A percentile compares a stretch with the other conserved stretches of the same genome.
Evolutionary conservation across 2,329 filamentous ascomycete genomes (phyloP).

Genomic region (Dactylellina sp.): DNA sequence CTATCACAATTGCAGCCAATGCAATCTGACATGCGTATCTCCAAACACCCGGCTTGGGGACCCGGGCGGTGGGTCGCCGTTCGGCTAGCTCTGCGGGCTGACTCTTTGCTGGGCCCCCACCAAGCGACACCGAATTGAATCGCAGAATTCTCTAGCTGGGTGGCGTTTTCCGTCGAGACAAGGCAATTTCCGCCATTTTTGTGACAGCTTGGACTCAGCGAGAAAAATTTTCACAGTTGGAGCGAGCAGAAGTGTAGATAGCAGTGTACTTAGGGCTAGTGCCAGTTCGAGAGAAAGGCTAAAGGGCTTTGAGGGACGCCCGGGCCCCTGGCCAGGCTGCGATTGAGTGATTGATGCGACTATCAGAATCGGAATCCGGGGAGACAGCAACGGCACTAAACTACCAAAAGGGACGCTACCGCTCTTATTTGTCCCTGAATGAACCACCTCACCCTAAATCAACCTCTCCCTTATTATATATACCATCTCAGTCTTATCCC

Average conservation of each 20-base stretch:
- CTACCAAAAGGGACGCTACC: background rate
- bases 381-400: background rate
- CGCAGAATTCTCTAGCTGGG: slow-evolving; percentile 3
- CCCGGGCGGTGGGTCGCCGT: slow-evolving; percentile 9
- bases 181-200: background rate
- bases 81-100: slow-evolving; percentile 12
- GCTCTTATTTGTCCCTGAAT: slow-evolving; percentile 7
- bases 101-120: slow-evolving; percentile 2
- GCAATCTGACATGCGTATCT: background rate
- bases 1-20: background rate
- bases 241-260: too few species aligned
- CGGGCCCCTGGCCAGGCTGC: slow-evolving; percentile 4
- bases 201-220: too few species aligned
- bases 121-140: slow-evolving; percentile 19
- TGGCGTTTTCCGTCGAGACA: slow-evolving; percentile 5
- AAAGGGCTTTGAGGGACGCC: too few species aligned
- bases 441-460: background rate
- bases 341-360: background rate
- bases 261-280: too few species aligned
- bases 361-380: slow-evolving; percentile 8
- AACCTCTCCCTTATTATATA: background rate
- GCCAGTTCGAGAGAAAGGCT: background rate
- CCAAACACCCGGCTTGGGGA: background rate
- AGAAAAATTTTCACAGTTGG: too few species aligned
- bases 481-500: too few species aligned